Evolutionary conservation across 495 filamentous ascomycete species (phyloP).

Genomic region (Trichoderma virens): DNA sequence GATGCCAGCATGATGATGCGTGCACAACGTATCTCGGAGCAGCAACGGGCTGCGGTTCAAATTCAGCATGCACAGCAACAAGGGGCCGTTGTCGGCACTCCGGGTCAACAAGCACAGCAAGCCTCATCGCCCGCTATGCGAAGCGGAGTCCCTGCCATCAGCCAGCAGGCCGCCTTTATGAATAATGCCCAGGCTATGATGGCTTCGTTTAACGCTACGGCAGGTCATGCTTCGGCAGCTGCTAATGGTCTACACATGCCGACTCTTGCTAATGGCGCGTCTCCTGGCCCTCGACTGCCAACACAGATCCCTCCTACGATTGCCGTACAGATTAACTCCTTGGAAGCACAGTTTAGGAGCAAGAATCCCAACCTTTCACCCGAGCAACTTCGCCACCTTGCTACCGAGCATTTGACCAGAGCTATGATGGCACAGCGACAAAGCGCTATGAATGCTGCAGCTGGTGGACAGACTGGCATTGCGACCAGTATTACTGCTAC

Average conservation of each 20-base stretch:
- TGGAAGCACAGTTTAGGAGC: slow-evolving; percentile 27
- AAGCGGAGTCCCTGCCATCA: slow-evolving; percentile 32
- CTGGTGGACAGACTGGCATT: slow-evolving; percentile 27
- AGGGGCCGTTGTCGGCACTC: slow-evolving; percentile 21
- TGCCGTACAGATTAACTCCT: slow-evolving; percentile 19
- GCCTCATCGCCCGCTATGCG: slow-evolving; percentile 10
- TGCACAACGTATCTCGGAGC: slow-evolving; percentile 54
- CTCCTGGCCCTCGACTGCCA: slow-evolving; percentile 26
- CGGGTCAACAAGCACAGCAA: slow-evolving; percentile 17
- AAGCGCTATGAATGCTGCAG: slow-evolving; percentile 59
- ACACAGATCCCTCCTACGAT: slow-evolving; percentile 19
- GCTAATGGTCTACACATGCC: slow-evolving; percentile 32
- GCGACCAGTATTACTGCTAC: slow-evolving; percentile 22
- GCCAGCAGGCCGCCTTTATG: slow-evolving; percentile 35
- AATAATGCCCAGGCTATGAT: slow-evolving; percentile 38
- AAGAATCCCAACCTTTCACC: slow-evolving; percentile 49
- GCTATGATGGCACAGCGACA: slow-evolving; percentile 21
- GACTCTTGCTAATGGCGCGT: slow-evolving; percentile 25
- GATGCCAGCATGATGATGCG: slow-evolving; percentile 48
- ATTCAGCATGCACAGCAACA: slow-evolving; percentile 39
- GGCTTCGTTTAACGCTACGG: slow-evolving; percentile 32
- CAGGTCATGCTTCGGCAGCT: slow-evolving; percentile 30
- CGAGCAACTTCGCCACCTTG: slow-evolving; percentile 53
- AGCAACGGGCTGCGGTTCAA: slow-evolving; percentile 49
- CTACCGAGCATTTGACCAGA: slow-evolving; percentile 47